phyloP scores from a whole-genome alignment of 768 basidiomycete genomes.

The Boletellus emodensis region DNA sequence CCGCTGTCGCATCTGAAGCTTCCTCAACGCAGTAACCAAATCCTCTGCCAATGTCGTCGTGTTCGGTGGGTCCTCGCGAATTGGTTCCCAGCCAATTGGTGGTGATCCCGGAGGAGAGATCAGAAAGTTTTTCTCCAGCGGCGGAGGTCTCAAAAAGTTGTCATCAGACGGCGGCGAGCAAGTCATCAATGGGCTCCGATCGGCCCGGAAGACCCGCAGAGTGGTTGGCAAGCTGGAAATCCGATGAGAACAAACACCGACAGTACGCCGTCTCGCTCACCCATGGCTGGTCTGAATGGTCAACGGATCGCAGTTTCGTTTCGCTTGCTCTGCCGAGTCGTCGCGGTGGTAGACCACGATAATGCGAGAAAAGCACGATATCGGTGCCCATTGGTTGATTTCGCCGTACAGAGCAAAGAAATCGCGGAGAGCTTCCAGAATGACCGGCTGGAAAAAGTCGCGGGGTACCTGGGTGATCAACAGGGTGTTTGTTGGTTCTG shows the following conservation, averaged over 20 bases:
- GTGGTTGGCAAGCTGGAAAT: slow-evolving; percentile 42
- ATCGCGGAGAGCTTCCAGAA: slow-evolving; percentile 59
- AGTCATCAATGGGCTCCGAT: slow-evolving; percentile 58
- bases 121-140: slow-evolving; percentile 87
- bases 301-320: slow-evolving; percentile 61
- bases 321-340: slow-evolving; percentile 64
- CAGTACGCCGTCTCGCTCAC: slow-evolving; percentile 37
- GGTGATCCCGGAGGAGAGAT: slow-evolving; percentile 98
- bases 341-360: slow-evolving; percentile 73
- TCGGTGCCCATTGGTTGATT: slow-evolving; percentile 88
- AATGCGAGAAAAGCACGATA: slow-evolving; percentile 76
- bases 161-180: slow-evolving; percentile 27
- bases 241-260: slow-evolving; percentile 7
- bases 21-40: slow-evolving; percentile 72
- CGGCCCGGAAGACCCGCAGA: slow-evolving; percentile 70
- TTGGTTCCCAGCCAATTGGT: slow-evolving; percentile 93
- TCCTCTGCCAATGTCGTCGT: slow-evolving; percentile 79
- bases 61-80: slow-evolving; percentile 90
- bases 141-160: slow-evolving; percentile 62
- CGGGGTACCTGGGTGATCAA: slow-evolving; percentile 75
- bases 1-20: slow-evolving; percentile 55
- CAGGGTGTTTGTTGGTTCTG: slow-evolving; percentile 70
- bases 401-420: slow-evolving; percentile 78
- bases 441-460: slow-evolving; percentile 69
- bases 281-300: slow-evolving; percentile 48